Base-by-base conservation (phyloP, 2,329 filamentous ascomycete genomes). In the Tolypocladium tropicale region DNA sequence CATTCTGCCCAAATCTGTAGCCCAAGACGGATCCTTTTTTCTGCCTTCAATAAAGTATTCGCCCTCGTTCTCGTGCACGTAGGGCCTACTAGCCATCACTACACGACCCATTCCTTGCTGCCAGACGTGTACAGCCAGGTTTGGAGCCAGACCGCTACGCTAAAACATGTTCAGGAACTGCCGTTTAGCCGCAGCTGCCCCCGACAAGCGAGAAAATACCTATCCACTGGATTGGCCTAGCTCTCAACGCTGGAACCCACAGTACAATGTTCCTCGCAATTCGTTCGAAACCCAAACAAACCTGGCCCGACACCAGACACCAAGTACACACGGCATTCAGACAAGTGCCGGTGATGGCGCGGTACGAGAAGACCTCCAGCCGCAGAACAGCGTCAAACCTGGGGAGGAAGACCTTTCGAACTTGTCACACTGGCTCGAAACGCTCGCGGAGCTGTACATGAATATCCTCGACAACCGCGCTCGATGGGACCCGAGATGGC, bases 381-480 rank as follows among this genome's bases (percentile, higher is more conserved):
- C 18, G 34, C 3, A 2, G 1, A 21, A 16, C 28, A 53, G 0
- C 41, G 25, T 11, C 2, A 60, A 61, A 1, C 59, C 51, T 2
- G 52, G 32, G 2, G 30, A 54, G 18, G 64, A 67, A 25, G 64
- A 61, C 25, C 62, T 66, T 23, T 64, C 60, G 0, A 60, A 63
- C 21, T 53, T 65, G 25, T 63, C 62, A 12, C 65, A 66, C n/a
- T 68, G 65, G 63, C 57, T 67, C 23, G 63, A 68, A 56, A 66
- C 64, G 0, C 55, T 67, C 23, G 65, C 65, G 0, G 66, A 67
- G 52, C 34, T 68, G 12, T 67, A 67, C 41, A 68, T 67, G 66
- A 67, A 68, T 34, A 61, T 64, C 4, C 56, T 67, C 41, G 64
- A 64, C 37, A 63, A 65, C 41, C 59, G 61, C 28, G 64, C 63